Evolutionary conservation across 1,139 yeast species (phyloP).

Genomic region (Nadsonia starkeyi-henricii): DNA sequence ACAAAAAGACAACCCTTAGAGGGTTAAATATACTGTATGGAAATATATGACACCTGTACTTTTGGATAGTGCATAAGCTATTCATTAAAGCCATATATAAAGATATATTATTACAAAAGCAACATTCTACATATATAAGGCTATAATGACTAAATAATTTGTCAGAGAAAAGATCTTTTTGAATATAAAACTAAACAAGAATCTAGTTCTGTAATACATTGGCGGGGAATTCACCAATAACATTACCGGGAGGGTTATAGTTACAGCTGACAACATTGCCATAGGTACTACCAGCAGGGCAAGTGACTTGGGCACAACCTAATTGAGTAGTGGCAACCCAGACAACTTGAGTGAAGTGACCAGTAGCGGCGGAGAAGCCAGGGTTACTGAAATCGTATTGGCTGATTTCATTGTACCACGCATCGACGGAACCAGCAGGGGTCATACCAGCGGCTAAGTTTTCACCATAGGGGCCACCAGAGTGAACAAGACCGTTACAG

Average conservation of each 20-base stretch:
- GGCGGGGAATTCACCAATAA: slow-evolving; percentile 29
- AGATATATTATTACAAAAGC: no score
- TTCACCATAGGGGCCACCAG: slow-evolving; percentile 75
- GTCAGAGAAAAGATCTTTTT: no score
- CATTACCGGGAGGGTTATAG: slow-evolving; percentile 27
- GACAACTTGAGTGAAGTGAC: slow-evolving; percentile 78
- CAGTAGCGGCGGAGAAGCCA: slow-evolving; percentile 29
- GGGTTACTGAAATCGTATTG: slow-evolving; percentile 41
- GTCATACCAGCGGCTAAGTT: slow-evolving; percentile 65
- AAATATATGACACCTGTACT: no score
- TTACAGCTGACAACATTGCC: slow-evolving; percentile 23
- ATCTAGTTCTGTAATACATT: slow-evolving; percentile 29
- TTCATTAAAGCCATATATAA: no score
- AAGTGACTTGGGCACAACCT: slow-evolving; percentile 51
- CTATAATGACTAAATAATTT: no score
- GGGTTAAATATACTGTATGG: no score
- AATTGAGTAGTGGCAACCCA: slow-evolving; percentile 59
- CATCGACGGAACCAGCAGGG: slow-evolving; percentile 50
- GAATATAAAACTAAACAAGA: no score
- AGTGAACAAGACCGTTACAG: slow-evolving; percentile 37
- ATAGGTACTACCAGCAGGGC: slow-evolving; percentile 23
- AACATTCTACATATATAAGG: no score
- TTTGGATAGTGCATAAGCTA: no score
- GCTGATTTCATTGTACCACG: slow-evolving; percentile 63
- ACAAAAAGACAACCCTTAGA: no score